Evolutionary conservation across 495 filamentous ascomycete species (phyloP), one percentile per base, ranked within the genome.

Genomic region (Usnea hakonensis): DNA sequence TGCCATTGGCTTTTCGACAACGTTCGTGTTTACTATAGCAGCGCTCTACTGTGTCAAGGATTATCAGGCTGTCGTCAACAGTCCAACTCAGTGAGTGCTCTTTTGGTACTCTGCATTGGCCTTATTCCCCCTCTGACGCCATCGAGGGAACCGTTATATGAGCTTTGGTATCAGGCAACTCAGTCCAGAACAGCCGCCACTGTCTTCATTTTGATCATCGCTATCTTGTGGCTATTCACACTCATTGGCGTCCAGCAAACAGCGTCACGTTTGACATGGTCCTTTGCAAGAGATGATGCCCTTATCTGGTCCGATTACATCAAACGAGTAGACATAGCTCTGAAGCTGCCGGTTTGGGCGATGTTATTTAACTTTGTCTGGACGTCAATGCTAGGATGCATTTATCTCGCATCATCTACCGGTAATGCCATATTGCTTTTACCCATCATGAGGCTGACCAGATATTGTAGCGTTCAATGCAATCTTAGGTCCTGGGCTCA

Each of bases 211-310:
- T 66, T 67, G 4, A 63, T 71, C 19, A 62, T 77, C 17, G 66
- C 73, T 23, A 52, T 63, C 56, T 60, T 74, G 11, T 68, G 69
- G 54, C 72, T 72, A 55, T 62, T 74, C 11, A 70, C 73, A 30
- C 64, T 71, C 3, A 72, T 73, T 55, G 71, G 71, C 26, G 70
- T 72, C n/a, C 69, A 72, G 26, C 74, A 77, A n/a, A 74, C 73
- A 2, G 71, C 73, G 14, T 78, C 76, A 1, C 72, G 76, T 26
- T 69, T 79, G 33, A 75, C 73, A 13, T 79, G 77, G 77, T 71
- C 73, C 5, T 78, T 79, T 52, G 76, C 74, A 23, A 70, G 75
- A 53, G 76, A 78, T 57, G 65, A 73, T 32, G 74, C 70, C 33
- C 61, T 72, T 33, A 67, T 74, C 50, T 70, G 64, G 52, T 73